Percentiles rank a stretch among this genome's conserved stretches.
phyloP scores from a whole-genome alignment of 768 basidiomycete species.

The Scleroderma citrinum region DNA sequence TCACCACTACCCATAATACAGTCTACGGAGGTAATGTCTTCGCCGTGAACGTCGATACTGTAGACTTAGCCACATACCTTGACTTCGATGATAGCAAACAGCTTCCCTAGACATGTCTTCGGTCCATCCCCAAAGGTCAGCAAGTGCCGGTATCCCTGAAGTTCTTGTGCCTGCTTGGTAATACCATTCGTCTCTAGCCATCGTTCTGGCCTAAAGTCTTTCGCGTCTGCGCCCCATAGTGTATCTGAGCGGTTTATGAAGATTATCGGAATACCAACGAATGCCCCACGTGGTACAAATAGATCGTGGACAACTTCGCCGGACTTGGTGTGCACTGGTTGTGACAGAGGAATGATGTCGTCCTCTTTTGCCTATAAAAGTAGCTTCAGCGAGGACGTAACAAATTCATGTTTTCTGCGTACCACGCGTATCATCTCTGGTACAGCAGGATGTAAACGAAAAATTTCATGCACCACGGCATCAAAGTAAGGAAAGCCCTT shows the following conservation, averaged over 20 bases:
- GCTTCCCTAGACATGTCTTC: constrained; percentile 42
- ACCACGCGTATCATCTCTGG: constrained; percentile 11
- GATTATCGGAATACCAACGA: constrained; percentile 37
- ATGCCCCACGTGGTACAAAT: constrained; percentile 43
- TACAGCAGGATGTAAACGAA: constrained; percentile 38
- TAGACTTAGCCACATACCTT: constrained; percentile 18
- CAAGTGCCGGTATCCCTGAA: constrained; percentile 46
- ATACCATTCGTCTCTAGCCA: constrained; percentile 43
- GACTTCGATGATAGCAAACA: constrained; percentile 38
- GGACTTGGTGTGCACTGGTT: constrained; percentile 37
- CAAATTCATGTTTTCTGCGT: not conserved
- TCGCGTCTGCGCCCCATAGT: constrained; percentile 58
- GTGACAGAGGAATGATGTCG: constrained; percentile 51
- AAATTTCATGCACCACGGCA: constrained; percentile 39
- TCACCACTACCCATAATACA: constrained; percentile 37
- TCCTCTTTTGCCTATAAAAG: constrained; percentile 40
- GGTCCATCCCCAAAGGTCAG: constrained; percentile 50
- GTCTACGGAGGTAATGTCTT: constrained; percentile 21
- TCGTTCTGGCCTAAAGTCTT: constrained; percentile 55
- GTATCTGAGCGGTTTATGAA: constrained; percentile 45
- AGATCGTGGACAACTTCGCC: constrained; percentile 38
- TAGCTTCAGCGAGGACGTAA: not conserved
- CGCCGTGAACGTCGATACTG: constrained; percentile 4
- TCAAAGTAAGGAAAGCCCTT: constrained; percentile 50
- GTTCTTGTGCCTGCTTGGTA: constrained; percentile 27